phyloP scores from a whole-genome alignment of 768 basidiomycete species.

The Pleurotus djamor region DNA sequence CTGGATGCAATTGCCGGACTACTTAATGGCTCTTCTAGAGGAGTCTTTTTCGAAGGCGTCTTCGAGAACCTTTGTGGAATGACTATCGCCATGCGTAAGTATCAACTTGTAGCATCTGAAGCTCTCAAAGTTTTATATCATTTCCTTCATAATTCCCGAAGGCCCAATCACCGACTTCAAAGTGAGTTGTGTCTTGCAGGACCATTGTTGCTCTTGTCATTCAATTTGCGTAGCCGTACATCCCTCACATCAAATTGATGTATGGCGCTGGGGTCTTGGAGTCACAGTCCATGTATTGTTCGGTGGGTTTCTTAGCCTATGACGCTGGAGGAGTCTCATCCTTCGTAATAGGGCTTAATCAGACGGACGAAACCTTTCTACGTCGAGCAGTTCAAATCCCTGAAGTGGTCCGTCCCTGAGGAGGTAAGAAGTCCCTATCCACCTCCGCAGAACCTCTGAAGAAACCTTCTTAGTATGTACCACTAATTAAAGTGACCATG shows the following conservation, averaged over 20 bases:
- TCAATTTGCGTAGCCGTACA: constrained; percentile 29
- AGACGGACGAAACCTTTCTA: constrained; percentile 62
- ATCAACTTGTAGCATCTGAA: too few species aligned
- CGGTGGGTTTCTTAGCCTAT: constrained; percentile 22
- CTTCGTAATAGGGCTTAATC: constrained; percentile 53
- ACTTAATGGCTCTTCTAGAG: constrained; percentile 26
- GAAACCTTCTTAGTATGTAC: constrained; percentile 45
- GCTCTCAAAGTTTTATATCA: background rate
- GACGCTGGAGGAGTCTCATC: constrained; percentile 20
- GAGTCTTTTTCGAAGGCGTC: constrained; percentile 62
- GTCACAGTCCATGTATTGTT: constrained; percentile 39
- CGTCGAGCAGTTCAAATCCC: constrained; percentile 57
- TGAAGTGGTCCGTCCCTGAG: constrained; percentile 54
- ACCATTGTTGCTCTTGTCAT: constrained; percentile 3
- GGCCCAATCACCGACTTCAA: constrained; percentile 50
- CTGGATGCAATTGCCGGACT: background rate
- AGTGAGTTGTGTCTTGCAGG: constrained; percentile 22
- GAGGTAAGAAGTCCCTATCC: constrained; percentile 33
- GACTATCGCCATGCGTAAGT: constrained; percentile 48
- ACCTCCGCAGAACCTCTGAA: constrained; percentile 8
- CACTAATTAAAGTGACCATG: constrained; percentile 68
- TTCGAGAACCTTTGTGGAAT: constrained; percentile 69
- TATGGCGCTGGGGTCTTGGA: constrained; percentile 35
- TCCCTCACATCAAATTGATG: constrained; percentile 45
- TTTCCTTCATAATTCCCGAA: constrained; percentile 14